phyloP scores from a whole-genome alignment of 2,329 filamentous ascomycete genomes.

The Trichoderma sp. region DNA sequence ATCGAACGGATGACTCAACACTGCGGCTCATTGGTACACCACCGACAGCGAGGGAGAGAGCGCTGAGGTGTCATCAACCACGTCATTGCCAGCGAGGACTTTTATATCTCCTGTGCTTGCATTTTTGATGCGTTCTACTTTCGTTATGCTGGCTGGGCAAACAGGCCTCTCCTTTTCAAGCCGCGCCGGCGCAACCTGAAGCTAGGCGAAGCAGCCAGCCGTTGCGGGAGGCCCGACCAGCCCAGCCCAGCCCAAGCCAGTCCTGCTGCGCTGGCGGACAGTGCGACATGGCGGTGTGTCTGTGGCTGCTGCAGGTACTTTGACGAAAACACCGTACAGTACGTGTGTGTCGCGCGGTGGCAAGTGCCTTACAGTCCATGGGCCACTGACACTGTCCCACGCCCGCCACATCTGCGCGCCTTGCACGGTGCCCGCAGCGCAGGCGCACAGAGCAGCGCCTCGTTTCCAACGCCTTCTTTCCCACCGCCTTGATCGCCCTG shows the following conservation, averaged over 20 bases:
- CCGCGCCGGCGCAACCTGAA: background rate
- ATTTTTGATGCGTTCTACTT: background rate
- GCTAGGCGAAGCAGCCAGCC: background rate
- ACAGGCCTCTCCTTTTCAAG: background rate
- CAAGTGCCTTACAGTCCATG: background rate
- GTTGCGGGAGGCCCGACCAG: background rate
- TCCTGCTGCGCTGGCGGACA: constrained; percentile 5
- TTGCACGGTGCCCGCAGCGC: background rate
- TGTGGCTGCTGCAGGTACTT: no score
- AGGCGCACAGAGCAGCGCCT: background rate
- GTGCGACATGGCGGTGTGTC: constrained; percentile 19
- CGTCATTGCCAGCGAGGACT: background rate
- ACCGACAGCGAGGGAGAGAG: no score
- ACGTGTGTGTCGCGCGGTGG: background rate
- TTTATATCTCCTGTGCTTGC: background rate
- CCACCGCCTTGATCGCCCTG: constrained; percentile 7
- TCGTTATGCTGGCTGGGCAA: no score
- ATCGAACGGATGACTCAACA: background rate
- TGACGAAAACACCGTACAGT: background rate
- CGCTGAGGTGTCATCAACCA: background rate
- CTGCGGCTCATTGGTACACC: background rate
- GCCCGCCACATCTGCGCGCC: no score
- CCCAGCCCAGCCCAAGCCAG: background rate
- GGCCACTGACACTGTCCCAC: fast-evolving
- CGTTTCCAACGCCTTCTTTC: constrained; percentile 4